These are phyloP conservation scores for Ascochyta rabiei DNA, from an alignment of 2,329 filamentous ascomycete species.

Conservation along the genomic window DNA sequence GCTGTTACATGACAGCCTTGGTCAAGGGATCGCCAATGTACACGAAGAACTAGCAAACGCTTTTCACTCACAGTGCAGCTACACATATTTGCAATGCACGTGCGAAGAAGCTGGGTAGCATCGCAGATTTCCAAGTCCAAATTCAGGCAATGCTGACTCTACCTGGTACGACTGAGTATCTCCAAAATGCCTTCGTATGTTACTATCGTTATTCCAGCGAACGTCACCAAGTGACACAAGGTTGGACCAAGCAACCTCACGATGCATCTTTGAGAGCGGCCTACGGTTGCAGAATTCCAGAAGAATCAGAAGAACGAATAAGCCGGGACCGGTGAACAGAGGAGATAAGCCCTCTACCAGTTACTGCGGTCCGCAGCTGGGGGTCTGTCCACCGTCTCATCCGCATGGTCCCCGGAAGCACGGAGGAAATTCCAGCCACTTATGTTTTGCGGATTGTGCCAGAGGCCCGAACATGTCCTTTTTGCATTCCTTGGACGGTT, in stretches of 20 bases:
- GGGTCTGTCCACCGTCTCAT: neutral
- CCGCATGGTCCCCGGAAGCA: neutral
- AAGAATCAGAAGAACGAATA: neutral
- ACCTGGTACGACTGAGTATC: neutral
- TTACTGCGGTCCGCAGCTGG: constrained; percentile 12
- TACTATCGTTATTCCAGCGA: neutral
- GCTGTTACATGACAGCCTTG: neutral
- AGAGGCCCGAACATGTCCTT: neutral
- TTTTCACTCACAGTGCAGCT: neutral
- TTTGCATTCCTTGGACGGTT: neutral
- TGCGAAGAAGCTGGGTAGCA: neutral
- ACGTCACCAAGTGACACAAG: neutral
- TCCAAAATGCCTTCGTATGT: neutral
- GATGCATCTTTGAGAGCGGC: neutral
- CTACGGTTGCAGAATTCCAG: neutral
- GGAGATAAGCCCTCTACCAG: constrained; percentile 2
- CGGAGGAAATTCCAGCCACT: constrained; percentile 1
- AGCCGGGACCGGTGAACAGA: constrained; percentile 1
- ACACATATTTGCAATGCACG: neutral
- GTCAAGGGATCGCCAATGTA: neutral
- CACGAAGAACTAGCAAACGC: neutral
- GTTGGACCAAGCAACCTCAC: neutral
- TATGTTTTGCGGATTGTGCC: neutral
- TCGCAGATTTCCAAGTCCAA: neutral
- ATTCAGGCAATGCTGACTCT: neutral